These are phyloP conservation scores for Staphylotrichum tortipilum DNA, from an alignment of 495 filamentous ascomycete species.

Conservation along the genomic window DNA sequence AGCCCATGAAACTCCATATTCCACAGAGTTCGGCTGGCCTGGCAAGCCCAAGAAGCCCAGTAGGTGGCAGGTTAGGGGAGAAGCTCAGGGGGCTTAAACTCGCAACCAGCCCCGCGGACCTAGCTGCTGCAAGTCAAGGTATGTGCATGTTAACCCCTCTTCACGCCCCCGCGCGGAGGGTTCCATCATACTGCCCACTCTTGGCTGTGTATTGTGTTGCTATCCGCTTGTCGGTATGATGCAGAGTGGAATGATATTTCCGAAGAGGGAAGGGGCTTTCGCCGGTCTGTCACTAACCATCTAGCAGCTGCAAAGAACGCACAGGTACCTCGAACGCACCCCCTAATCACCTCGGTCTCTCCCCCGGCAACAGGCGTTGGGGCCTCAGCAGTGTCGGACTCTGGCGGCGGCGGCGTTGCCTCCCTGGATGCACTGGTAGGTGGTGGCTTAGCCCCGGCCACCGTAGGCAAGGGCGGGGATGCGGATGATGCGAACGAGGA, in stretches of 20 bases:
- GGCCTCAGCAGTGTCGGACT: background rate
- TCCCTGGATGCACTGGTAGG: slow-evolving; percentile 42
- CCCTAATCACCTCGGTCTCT: slow-evolving; percentile 2
- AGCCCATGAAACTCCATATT: slow-evolving; percentile 22
- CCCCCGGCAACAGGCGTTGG: background rate
- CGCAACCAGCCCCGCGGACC: slow-evolving; percentile 57
- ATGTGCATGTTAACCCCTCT: slow-evolving; percentile 8
- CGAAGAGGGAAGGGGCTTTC: background rate
- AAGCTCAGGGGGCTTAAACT: slow-evolving; percentile 69
- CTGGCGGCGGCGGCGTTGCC: slow-evolving; percentile 19
- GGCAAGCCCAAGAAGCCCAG: slow-evolving; percentile 50
- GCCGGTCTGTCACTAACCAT: background rate
- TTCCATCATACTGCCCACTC: no score
- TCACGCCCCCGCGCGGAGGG: no score
- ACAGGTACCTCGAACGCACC: slow-evolving; percentile 7
- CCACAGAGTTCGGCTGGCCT: slow-evolving; percentile 23
- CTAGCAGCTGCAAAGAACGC: slow-evolving; percentile 14
- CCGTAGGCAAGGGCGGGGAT: slow-evolving; percentile 15
- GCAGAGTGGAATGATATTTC: background rate
- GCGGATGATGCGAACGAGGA: slow-evolving; percentile 47
- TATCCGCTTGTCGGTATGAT: no score
- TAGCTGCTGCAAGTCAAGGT: slow-evolving; percentile 43
- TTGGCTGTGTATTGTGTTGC: no score
- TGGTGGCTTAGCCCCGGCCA: slow-evolving; percentile 23
- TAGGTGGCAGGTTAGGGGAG: slow-evolving; percentile 59